These are phyloP conservation scores for Sanghuangporus weigelae DNA, from an alignment of 1,284 basidiomycete species.

Conservation along the genomic window DNA sequence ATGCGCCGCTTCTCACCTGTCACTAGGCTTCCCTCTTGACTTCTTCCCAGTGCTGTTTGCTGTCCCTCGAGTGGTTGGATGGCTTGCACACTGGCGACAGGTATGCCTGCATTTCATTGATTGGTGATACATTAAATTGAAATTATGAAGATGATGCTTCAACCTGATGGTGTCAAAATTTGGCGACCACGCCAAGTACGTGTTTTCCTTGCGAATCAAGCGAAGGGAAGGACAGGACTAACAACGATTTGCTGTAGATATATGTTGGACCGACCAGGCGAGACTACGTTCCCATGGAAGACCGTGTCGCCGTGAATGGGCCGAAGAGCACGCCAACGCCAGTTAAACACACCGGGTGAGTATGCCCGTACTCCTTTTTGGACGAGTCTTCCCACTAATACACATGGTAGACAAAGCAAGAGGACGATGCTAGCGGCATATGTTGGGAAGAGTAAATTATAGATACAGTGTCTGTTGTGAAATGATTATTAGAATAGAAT, in stretches of 20 bases:
- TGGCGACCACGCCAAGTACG: conserved; percentile 80
- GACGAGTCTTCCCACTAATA: conserved; percentile 12
- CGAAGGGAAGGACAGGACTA: not conserved
- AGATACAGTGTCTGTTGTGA: not conserved
- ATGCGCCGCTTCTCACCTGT: not conserved
- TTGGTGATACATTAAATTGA: not conserved
- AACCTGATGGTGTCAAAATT: conserved; percentile 82
- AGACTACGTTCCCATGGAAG: conserved; percentile 62
- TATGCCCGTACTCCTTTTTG: conserved; percentile 1
- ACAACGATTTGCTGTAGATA: conserved; percentile 38
- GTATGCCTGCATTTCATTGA: conserved; percentile 29
- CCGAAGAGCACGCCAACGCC: conserved; percentile 53
- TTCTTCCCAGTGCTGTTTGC: conserved; percentile 90
- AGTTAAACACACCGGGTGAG: conserved; percentile 72
- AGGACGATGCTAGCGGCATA: conserved; percentile 66
- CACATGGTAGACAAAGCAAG: conserved; percentile 60
- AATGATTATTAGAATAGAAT: not conserved
- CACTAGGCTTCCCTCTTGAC: conserved; percentile 77
- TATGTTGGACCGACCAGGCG: conserved; percentile 72
- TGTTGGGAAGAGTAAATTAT: conserved; percentile 61
- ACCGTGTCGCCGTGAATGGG: conserved; percentile 51
- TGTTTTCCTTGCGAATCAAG: conserved; percentile 9
- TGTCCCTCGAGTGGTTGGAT: conserved; percentile 84
- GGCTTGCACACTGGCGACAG: conserved; percentile 86
- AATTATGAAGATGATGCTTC: conserved; percentile 72